Percentiles rank a stretch among this genome's conserved stretches.
These are phyloP conservation scores for Capillidium rhysosporum DNA, from an alignment of 371 early-diverging fungal genomes.

Conservation along the genomic window DNA sequence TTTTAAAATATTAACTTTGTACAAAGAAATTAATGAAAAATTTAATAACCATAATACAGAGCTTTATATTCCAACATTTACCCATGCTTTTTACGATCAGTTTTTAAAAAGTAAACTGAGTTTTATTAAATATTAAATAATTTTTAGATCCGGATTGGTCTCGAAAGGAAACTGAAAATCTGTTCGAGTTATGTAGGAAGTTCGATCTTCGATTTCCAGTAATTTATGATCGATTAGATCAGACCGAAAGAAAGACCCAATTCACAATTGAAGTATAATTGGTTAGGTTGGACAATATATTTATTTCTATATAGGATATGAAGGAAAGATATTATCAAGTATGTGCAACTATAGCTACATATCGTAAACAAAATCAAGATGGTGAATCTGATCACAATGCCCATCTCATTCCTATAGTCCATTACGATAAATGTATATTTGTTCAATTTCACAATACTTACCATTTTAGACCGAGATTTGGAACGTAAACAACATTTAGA, in stretches of 20 bases:
- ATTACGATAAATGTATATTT: constrained; percentile 4
- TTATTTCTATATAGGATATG: constrained; percentile 32
- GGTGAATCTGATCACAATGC: not conserved
- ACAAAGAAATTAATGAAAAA: no score
- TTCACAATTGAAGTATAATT: constrained; percentile 18
- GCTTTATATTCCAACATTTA: not conserved
- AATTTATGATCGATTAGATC: constrained; percentile 61
- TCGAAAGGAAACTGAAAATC: constrained; percentile 63
- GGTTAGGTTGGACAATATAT: not conserved
- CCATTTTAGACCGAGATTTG: not conserved
- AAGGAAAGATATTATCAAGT: constrained; percentile 62
- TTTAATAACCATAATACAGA: not conserved
- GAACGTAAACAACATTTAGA: not conserved
- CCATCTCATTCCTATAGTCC: not conserved
- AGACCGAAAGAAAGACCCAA: constrained; percentile 14
- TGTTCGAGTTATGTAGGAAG: constrained; percentile 46
- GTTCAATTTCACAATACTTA: not conserved
- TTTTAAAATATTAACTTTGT: no score
- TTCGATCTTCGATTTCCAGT: constrained; percentile 70
- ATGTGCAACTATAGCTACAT: not conserved
- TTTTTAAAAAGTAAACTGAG: not conserved
- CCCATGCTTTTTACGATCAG: not conserved
- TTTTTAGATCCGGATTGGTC: constrained; percentile 51
- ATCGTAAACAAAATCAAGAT: not conserved
- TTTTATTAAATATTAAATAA: not conserved